Base-by-base conservation (phyloP, 768 basidiomycete genomes). In the Russula vinacea region DNA sequence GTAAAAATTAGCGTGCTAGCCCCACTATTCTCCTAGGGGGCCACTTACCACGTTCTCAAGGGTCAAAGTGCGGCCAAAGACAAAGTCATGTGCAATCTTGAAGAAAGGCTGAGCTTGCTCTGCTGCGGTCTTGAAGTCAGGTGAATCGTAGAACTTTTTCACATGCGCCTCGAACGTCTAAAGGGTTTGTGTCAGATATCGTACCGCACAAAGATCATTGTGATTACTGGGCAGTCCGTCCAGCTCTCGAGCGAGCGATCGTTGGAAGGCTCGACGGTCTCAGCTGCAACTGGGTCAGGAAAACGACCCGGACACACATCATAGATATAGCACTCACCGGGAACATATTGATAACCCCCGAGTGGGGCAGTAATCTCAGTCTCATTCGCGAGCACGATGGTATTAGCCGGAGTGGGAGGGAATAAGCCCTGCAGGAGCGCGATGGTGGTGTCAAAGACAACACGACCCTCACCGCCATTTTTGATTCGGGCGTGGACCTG, bases 401-500 rank as follows among this genome's bases (percentile, higher is more conserved):
- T 85, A 76, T 90, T 89, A 42, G 82, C 79, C 11, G 78, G 76
- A 72, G 82, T 88, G n/a, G 92, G 90, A 26, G 92, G 92, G 81
- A 87, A 92, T 55, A 94, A 79, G 49, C 92, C 91, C 75, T 94
- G 93, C 47, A 92, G 82, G 58, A 92, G 79, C 35, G 92, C 91
- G 58, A 89, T 87, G 37, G 90, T 87, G 7, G 88, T 89, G 79
- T 94, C 91, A 74, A 91, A 90, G 69, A 93, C 90, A 57, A 89
- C 86, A n/a, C 84, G 79, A 53, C 92, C 91, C 73, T 94, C 92
- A 56, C 86, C 87, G 52, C 91, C 90, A 58, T 86, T 86, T 77
- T 94, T 93, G 74, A 88, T 89, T 67, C 85, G 86, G 58, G 89
- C 81, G 68, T 86, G 86, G 70, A 93, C 79, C 73, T 90, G 83